Evolutionary conservation across 2,329 filamentous ascomycete species (phyloP), one percentile per base, ranked within the genome.

Genomic region (Epichloe uncinata): DNA sequence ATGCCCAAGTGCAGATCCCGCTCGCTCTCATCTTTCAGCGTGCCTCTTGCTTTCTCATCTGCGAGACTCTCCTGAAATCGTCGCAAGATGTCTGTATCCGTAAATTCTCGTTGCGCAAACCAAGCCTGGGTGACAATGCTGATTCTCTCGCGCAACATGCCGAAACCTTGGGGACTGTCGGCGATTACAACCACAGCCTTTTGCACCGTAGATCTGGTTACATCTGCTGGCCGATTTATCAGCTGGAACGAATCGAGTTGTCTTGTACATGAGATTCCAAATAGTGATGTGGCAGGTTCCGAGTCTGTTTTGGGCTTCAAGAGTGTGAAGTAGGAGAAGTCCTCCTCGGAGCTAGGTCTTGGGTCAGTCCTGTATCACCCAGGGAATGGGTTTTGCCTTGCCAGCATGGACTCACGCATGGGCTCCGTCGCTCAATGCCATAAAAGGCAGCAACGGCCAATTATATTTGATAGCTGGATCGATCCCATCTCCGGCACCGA

Each of bases 281-380:
- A 98, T 20, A 98, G 79, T 22, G 88, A 95, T 2, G 87, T 89
- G 33, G 81, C 79, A 6, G 83, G 78, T 35, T 70, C 63, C 18
- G 65, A 59, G 47, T 67, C 68, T 54, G 69, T 74, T 49, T 74
- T 75, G 44, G 82, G 80, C 33, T 81, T 79, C 52, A 88, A 77
- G 47, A 98, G 81, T 8, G 91, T 97, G 66, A 98, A 98, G 71
- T 98, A 98, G 47, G 90, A 96, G 72, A 97, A 98, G 69, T 97
- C 93, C 69, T 98, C 93, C 51, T 84, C 85, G 20, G 87, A 83
- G 50, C 87, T 93, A 40, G 18, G 12, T 50, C 7, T 30, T 30
- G 34, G 3, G 40, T 48, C 33, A 48, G 47, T 37, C 9, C 18
- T 34, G 37, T 15, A 40, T 38, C 8, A 5, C 12, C 0, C 20